Conservation (phyloP, 2,329 filamentous ascomycete genomes). For the Xylaria digitata region DNA sequence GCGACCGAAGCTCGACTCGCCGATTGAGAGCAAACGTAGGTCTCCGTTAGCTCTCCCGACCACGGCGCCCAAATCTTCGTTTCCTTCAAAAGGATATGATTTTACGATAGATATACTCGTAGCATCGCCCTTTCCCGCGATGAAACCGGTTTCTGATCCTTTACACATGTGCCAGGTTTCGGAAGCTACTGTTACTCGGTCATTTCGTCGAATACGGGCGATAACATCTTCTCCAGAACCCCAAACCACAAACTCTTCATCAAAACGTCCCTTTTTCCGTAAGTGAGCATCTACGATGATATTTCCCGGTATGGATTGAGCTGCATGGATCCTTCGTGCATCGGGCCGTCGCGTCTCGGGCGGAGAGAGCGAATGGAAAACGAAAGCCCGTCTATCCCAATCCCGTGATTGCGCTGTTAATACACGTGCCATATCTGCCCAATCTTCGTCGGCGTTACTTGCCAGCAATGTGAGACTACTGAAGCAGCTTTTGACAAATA, state of each 20-base stretch:
- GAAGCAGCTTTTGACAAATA: conserved; percentile 61
- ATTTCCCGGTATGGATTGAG: conserved; percentile 57
- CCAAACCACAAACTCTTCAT: conserved; percentile 61
- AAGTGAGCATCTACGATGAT: conserved; percentile 60
- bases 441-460: conserved; percentile 42
- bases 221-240: conserved; percentile 65
- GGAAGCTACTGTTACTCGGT: conserved; percentile 31
- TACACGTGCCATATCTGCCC: conserved; percentile 54
- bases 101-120: conserved; percentile 60
- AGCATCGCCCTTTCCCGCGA: conserved; percentile 61
- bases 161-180: conserved; percentile 54
- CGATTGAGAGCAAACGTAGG: conserved; percentile 58
- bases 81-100: conserved; percentile 39
- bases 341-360: conserved; percentile 25
- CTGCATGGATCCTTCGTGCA: conserved; percentile 25
- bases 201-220: conserved; percentile 53
- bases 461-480: conserved; percentile 53
- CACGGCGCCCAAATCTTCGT: conserved; percentile 51
- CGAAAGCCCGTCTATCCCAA: conserved; percentile 62
- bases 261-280: conserved; percentile 47
- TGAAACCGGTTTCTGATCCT: conserved; percentile 56
- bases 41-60: conserved; percentile 64
- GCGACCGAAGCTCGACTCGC: conserved; percentile 50
- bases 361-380: conserved; percentile 52
- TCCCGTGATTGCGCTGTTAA: conserved; percentile 64